A percentile compares a stretch with the other conserved stretches of the same genome.
Conservation (phyloP, 2,329 filamentous ascomycete species). For the Penicillium corylophilum region DNA sequence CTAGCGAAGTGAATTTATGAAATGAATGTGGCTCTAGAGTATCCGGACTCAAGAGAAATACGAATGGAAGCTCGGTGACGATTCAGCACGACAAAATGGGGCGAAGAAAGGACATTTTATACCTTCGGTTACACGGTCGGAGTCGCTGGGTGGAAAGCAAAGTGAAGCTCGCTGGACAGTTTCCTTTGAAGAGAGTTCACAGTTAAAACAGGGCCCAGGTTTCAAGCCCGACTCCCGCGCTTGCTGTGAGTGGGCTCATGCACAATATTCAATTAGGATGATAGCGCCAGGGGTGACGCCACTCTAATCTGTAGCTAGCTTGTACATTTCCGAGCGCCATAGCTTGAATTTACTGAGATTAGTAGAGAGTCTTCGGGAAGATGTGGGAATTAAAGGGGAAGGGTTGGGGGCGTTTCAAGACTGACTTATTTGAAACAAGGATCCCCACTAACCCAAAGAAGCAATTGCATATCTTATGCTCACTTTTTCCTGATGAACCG, state of each 20-base stretch:
- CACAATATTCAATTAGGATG: background rate
- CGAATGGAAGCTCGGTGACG: background rate
- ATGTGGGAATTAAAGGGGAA: background rate
- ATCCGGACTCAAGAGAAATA: constrained; percentile 3
- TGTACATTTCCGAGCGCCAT: background rate
- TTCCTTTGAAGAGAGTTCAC: background rate
- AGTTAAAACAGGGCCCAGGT: background rate
- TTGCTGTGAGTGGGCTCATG: background rate
- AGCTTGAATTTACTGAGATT: background rate
- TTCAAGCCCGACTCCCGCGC: background rate
- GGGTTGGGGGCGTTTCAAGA: background rate
- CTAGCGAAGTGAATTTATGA: background rate
- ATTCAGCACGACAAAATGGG: background rate
- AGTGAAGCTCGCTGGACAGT: background rate
- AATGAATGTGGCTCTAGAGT: constrained; percentile 1
- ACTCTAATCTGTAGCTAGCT: background rate
- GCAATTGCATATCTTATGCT: background rate
- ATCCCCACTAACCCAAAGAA: background rate
- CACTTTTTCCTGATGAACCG: background rate
- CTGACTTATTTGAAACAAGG: constrained; percentile 1
- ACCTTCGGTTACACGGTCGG: background rate
- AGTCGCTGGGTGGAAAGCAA: background rate
- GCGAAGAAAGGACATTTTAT: background rate
- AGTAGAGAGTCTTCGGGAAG: background rate
- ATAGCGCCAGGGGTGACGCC: background rate